phyloP scores from a whole-genome alignment of 1,139 yeast species.

The Nakaseomyces kungkrabaensis region DNA sequence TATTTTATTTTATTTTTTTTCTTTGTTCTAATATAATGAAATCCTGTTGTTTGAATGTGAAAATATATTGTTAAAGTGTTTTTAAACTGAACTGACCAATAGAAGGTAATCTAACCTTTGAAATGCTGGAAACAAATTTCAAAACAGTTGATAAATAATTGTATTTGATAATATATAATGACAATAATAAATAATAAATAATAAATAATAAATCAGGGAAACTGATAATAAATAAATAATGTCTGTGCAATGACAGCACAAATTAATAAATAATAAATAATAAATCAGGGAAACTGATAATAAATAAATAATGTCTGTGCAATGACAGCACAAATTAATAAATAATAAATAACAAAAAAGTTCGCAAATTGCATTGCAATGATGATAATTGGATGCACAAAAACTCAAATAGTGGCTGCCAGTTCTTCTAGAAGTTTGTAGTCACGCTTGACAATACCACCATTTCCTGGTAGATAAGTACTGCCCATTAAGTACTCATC shows the following conservation, averaged over 20 bases:
- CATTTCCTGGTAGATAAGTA: conserved; percentile 85
- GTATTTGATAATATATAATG: conserved; percentile 1
- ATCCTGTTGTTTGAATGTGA: not conserved
- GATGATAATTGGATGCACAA: too few species aligned
- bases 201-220: not conserved
- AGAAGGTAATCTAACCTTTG: too few species aligned
- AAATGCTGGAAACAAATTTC: not conserved
- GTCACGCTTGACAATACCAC: conserved; percentile 80
- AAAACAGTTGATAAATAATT: conserved; percentile 2
- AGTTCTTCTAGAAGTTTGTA: conserved; percentile 63
- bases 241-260: not conserved
- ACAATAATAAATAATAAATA: conserved; percentile 2
- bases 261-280: conserved; percentile 1
- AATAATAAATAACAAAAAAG: not conserved
- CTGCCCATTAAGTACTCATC: conserved; percentile 70
- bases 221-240: too few species aligned
- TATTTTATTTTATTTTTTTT: not conserved
- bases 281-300: too few species aligned
- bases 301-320: too few species aligned
- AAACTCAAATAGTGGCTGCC: conserved; percentile 29
- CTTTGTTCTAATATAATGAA: not conserved
- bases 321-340: not conserved
- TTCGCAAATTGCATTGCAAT: not conserved
- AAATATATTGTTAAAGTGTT: too few species aligned
- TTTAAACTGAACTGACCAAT: too few species aligned